phyloP scores from a whole-genome alignment of 75 land plant species.

The Selaginella moellendorffii region DNA sequence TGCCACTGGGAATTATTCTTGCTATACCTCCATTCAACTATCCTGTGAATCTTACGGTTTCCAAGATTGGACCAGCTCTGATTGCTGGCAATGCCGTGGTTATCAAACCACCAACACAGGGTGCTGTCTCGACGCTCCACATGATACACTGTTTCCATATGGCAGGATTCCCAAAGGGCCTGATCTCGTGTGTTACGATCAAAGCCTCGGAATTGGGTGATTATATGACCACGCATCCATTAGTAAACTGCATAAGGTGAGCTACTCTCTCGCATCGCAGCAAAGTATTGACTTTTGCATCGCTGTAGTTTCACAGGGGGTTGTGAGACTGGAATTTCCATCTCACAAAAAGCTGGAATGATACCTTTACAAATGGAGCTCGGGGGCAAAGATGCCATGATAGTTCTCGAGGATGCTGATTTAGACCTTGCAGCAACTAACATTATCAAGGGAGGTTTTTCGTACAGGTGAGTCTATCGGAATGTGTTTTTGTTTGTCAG shows the following conservation, averaged over 20 bases:
- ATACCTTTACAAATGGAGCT: conserved; percentile 32
- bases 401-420: conserved; percentile 29
- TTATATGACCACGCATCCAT: conserved; percentile 27
- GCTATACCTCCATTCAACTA: conserved; percentile 33
- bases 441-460: too few relatives aligned
- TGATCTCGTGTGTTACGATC: conserved; percentile 18
- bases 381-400: conserved; percentile 26
- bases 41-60: conserved; percentile 28
- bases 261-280: neutral
- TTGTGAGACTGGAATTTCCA: conserved; percentile 26
- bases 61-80: conserved; percentile 26
- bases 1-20: conserved; percentile 25
- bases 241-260: conserved; percentile 27
- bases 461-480: too few relatives aligned
- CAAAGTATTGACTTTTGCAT: neutral
- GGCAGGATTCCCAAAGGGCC: conserved; percentile 29
- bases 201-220: conserved; percentile 26
- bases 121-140: conserved; percentile 24
- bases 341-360: conserved; percentile 26
- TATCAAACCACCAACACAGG: conserved; percentile 21
- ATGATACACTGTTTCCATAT: conserved; percentile 28
- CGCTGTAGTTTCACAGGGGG: conserved; percentile 26
- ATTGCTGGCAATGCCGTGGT: conserved; percentile 29
- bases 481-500: too few relatives aligned
- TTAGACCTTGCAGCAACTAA: conserved; percentile 26